Evolutionary conservation across 306 rosid species (phyloP).

Genomic region (Malus fusca): DNA sequence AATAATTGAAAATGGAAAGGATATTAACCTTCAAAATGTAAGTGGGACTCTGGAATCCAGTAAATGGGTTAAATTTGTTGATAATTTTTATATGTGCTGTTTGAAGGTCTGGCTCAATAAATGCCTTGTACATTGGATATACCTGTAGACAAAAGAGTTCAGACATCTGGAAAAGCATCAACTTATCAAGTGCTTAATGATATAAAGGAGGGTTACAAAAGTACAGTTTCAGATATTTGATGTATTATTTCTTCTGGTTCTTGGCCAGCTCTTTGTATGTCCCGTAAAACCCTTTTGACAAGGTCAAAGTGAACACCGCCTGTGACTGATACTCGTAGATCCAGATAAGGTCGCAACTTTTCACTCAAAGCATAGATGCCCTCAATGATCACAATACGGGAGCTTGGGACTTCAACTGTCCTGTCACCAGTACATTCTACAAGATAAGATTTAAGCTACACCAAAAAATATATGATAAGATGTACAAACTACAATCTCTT

Average conservation of each 20-base stretch:
- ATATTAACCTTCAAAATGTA: conserved; percentile 78
- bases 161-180: conserved; percentile 18
- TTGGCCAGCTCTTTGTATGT: conserved; percentile 96
- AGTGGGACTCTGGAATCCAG: conserved; percentile 94
- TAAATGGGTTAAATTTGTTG: conserved; percentile 94
- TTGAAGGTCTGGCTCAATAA: conserved; percentile 93
- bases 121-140: conserved; percentile 99
- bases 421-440: conserved; percentile 42
- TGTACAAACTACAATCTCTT: background rate
- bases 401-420: conserved; percentile 88
- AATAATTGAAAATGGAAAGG: conserved; percentile 1
- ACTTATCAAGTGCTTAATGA: conserved; percentile 8
- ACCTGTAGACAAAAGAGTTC: conserved; percentile 50
- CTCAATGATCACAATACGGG: conserved; percentile 83
- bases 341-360: conserved; percentile 80
- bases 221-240: conserved; percentile 97
- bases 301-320: conserved; percentile 99
- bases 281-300: conserved; percentile 92
- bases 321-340: conserved; percentile 91
- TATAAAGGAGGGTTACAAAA: conserved; percentile 15
- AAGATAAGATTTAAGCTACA: conserved; percentile 2
- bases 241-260: conserved; percentile 98
- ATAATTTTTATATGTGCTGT: conserved; percentile 89
- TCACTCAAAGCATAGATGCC: conserved; percentile 98
- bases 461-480: background rate